phyloP scores from a whole-genome alignment of 2,329 filamentous ascomycete genomes.

The Claviceps fusiformis region DNA sequence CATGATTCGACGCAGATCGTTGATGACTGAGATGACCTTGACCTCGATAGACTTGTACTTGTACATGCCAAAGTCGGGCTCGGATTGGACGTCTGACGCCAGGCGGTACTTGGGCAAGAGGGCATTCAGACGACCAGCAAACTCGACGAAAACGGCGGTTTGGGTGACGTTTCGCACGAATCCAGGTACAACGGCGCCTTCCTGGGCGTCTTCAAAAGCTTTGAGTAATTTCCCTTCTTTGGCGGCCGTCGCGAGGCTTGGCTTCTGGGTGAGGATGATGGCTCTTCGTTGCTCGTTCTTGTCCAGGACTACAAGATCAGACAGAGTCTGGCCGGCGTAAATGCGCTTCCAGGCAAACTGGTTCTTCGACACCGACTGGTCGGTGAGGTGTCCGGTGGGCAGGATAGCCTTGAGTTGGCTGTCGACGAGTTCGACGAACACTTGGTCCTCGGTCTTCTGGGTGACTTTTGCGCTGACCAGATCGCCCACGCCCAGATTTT shows the following conservation, averaged over 20 bases:
- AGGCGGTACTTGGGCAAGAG: slow-evolving; percentile 70
- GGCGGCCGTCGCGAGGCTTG: slow-evolving; percentile 63
- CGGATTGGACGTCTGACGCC: slow-evolving; percentile 50
- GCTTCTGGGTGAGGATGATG: slow-evolving; percentile 69
- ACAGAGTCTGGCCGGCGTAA: slow-evolving; percentile 68
- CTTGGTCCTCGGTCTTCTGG: slow-evolving; percentile 66
- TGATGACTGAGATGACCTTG: slow-evolving; percentile 60
- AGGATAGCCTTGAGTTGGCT: slow-evolving; percentile 67
- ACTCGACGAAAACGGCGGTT: slow-evolving; percentile 79
- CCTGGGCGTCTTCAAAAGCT: slow-evolving; percentile 55
- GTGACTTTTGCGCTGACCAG: slow-evolving; percentile 66
- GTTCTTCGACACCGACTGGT: slow-evolving; percentile 71
- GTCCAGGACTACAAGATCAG: slow-evolving; percentile 72
- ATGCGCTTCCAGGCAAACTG: slow-evolving; percentile 67
- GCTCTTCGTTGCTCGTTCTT: slow-evolving; percentile 68
- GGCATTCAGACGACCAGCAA: slow-evolving; percentile 62
- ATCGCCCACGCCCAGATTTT: slow-evolving; percentile 58
- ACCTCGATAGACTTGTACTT: slow-evolving; percentile 63
- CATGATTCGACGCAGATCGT: slow-evolving; percentile 53
- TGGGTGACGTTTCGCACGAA: slow-evolving; percentile 76
- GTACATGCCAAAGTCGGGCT: slow-evolving; percentile 65
- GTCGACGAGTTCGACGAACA: slow-evolving; percentile 62
- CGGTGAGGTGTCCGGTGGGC: slow-evolving; percentile 65
- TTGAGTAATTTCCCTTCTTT: slow-evolving; percentile 60
- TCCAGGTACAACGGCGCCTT: slow-evolving; percentile 56